A percentile compares a stretch with the other conserved stretches of the same genome.
Evolutionary conservation across 202 grass and related monocot species (phyloP).

Genomic region (Brachypodium distachyon): DNA sequence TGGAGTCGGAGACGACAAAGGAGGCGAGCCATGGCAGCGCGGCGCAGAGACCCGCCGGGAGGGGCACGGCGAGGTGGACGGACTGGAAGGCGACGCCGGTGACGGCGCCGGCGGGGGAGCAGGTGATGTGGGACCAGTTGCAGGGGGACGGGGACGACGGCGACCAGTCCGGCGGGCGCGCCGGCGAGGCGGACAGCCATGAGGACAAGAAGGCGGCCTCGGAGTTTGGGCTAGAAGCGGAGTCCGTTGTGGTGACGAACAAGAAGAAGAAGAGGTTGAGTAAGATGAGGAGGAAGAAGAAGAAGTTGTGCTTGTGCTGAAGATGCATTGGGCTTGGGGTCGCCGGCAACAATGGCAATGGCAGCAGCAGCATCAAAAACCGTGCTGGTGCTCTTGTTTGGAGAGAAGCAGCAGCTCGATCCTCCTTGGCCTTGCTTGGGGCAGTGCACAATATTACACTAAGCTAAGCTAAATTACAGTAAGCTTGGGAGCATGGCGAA

Average conservation of each 20-base stretch:
- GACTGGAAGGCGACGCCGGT: conserved; percentile 55
- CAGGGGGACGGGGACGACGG: conserved; percentile 45
- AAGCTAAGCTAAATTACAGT: not conserved
- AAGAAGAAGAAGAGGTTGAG: conserved; percentile 21
- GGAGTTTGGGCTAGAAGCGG: not conserved
- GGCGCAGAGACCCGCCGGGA: conserved; percentile 40
- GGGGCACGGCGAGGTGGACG: conserved; percentile 41
- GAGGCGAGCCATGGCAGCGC: conserved; percentile 25
- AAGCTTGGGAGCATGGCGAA: not conserved
- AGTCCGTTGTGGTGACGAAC: not conserved
- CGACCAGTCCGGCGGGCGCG: conserved; percentile 54
- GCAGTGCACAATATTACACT: conserved; percentile 26
- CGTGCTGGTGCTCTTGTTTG: not conserved
- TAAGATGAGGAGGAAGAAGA: conserved; percentile 24
- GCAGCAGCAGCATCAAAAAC: conserved; percentile 42
- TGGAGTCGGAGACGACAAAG: conserved; percentile 58
- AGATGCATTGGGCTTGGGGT: conserved; percentile 56
- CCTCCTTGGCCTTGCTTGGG: conserved; percentile 13
- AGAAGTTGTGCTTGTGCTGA: too few relatives aligned
- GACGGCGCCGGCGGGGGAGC: conserved; percentile 18
- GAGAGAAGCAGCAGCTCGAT: too few relatives aligned
- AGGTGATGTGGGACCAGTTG: conserved; percentile 73
- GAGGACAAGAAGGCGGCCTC: conserved; percentile 56
- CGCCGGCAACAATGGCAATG: conserved; percentile 40
- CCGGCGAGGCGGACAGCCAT: conserved; percentile 57